These are phyloP conservation scores for Boletellus ananiceps DNA, from an alignment of 768 basidiomycete genomes.

Conservation along the genomic window DNA sequence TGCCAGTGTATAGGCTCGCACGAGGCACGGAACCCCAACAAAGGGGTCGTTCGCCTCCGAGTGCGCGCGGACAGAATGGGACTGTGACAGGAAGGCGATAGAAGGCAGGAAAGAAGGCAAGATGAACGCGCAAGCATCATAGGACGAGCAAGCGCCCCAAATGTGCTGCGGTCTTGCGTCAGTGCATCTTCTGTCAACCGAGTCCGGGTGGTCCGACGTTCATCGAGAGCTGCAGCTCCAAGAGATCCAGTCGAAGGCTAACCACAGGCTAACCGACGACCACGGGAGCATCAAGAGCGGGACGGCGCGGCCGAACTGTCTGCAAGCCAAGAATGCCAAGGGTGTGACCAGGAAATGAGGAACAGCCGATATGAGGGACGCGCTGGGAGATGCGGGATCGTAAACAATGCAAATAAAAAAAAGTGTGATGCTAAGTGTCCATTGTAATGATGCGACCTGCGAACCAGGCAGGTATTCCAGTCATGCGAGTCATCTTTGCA, in stretches of 20 bases:
- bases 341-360: conserved; percentile 8
- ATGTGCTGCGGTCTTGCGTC: conserved; percentile 66
- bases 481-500: conserved; percentile 36
- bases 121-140: conserved; percentile 48
- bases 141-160: conserved; percentile 55
- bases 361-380: conserved; percentile 24
- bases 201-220: conserved; percentile 48
- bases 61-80: conserved; percentile 50
- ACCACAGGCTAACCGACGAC: conserved; percentile 7
- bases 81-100: conserved; percentile 42
- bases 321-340: conserved; percentile 17
- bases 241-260: conserved; percentile 40
- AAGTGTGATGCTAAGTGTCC: conserved; percentile 38
- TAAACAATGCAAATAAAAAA: conserved; percentile 40
- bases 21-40: conserved; percentile 76
- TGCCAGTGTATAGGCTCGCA: conserved; percentile 70
- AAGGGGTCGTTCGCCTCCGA: conserved; percentile 79
- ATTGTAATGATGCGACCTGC: conserved; percentile 53
- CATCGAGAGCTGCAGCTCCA: conserved; percentile 36
- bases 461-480: conserved; percentile 52
- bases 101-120: conserved; percentile 39
- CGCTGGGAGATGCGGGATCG: conserved; percentile 28
- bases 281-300: conserved; percentile 26
- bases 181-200: conserved; percentile 52
- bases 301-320: conserved; percentile 55